Percentiles rank a stretch among this genome's conserved stretches.
These are phyloP conservation scores for Eurotiales sp. DNA, from an alignment of 2,329 filamentous ascomycete genomes.

Conservation along the genomic window DNA sequence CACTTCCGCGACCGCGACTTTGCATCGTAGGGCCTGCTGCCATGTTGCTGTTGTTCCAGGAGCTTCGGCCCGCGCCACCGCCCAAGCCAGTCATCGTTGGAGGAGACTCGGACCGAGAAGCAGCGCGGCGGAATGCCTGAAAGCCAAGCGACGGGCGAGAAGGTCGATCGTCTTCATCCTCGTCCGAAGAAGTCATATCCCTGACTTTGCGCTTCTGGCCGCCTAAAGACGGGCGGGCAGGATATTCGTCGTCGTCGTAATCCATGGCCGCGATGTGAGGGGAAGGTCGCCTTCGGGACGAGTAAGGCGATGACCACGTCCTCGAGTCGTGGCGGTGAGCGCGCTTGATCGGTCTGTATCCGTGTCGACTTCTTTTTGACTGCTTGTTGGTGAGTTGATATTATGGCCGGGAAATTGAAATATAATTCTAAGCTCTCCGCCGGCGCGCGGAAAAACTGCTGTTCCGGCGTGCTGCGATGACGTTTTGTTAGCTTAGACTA, in stretches of 20 bases:
- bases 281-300: neutral
- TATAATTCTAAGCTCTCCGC: neutral
- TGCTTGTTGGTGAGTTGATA: too few relatives aligned
- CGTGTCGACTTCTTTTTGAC: too few relatives aligned
- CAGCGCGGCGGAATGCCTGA: slow-evolving; percentile 33
- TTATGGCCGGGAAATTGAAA: too few relatives aligned
- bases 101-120: slow-evolving; percentile 36
- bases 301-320: neutral
- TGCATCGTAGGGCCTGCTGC: slow-evolving; percentile 16
- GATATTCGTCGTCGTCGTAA: slow-evolving; percentile 28
- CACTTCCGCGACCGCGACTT: slow-evolving; percentile 19
- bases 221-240: slow-evolving; percentile 27
- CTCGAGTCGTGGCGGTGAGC: neutral
- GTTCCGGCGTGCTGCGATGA: slow-evolving; percentile 7
- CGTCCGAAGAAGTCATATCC: slow-evolving; percentile 39
- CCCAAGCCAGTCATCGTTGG: slow-evolving; percentile 25
- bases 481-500: slow-evolving; percentile 11
- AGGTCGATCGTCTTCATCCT: slow-evolving; percentile 26
- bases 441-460: slow-evolving; percentile 10
- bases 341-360: neutral
- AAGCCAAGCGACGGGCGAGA: slow-evolving; percentile 35
- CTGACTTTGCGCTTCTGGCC: slow-evolving; percentile 40
- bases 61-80: slow-evolving; percentile 24
- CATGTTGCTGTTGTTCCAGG: slow-evolving; percentile 28
- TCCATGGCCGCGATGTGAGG: slow-evolving; percentile 7